Conservation (phyloP, 192 early-diverging fungal species). For the Rhizoclosmatium globosum region DNA sequence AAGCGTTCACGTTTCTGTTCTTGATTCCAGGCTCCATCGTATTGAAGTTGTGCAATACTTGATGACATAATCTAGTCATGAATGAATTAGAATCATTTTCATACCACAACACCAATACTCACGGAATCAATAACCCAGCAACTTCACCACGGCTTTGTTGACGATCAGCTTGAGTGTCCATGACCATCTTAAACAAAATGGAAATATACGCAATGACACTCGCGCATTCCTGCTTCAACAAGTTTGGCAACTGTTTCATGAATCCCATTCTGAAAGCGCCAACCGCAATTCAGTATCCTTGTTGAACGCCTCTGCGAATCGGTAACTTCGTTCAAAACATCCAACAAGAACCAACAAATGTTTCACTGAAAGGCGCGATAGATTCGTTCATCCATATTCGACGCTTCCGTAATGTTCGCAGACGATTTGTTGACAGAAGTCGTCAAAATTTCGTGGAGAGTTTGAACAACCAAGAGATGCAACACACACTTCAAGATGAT, state of each 20-base stretch:
- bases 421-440: constrained; percentile 35
- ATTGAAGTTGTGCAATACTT: constrained; percentile 60
- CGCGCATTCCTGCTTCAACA: constrained; percentile 82
- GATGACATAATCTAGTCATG: constrained; percentile 46
- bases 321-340: constrained; percentile 81
- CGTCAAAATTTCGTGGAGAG: constrained; percentile 78
- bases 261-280: constrained; percentile 77
- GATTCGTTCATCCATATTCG: constrained; percentile 44
- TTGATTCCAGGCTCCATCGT: constrained; percentile 61
- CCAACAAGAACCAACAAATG: constrained; percentile 81
- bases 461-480: constrained; percentile 89
- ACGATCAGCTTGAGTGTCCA: constrained; percentile 50
- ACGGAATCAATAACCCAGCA: constrained; percentile 61
- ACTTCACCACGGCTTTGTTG: constrained; percentile 54
- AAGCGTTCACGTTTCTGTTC: constrained; percentile 63
- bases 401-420: neutral
- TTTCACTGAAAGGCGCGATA: constrained; percentile 61
- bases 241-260: constrained; percentile 85
- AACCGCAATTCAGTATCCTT: constrained; percentile 71
- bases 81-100: neutral
- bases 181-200: constrained; percentile 71
- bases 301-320: constrained; percentile 84
- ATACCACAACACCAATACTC: constrained; percentile 15
- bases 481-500: constrained; percentile 90
- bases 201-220: constrained; percentile 62